Base-by-base conservation (phyloP, 2,329 filamentous ascomycete genomes). In the Catunica adiposa region DNA sequence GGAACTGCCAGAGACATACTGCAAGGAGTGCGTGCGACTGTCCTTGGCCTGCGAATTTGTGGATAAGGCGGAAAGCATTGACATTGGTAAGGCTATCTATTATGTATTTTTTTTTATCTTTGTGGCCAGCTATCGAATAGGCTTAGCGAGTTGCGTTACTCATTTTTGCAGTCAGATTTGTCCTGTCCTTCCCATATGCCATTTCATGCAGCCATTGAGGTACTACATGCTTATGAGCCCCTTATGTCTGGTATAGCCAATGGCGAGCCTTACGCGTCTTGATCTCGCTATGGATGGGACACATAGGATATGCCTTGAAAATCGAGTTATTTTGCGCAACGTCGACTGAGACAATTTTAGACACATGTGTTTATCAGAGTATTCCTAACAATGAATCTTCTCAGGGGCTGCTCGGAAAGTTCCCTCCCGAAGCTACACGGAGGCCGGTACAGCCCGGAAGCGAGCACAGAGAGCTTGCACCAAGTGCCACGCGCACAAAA, bases 401-500 rank as follows among this genome's bases (percentile, higher is more conserved):
- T 3, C 40, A 57, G 64, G 61, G 61, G 62, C 69, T 38, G 64
- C 67, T 2, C 64, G 70, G 57, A 70, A 68, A 29, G 68, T 64
- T 6, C 69, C 70, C 8, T 69, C 68, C 1, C 65, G 66, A 22
- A 69, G 66, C 54, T 67, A 68, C 55, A 72, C 70, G 14, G 69
- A 72, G 59, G 70, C 69, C 6, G 70, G 70, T 5, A 71, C 69
- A 4, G 53, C 67, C 29, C 64, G 70, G 23, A 71, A 70, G 56
- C 66, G 70, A 37, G 69, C 69, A 3, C 70, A 71, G 55, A 61
- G 68, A 52, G 69, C 70, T n/a, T 72, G 70, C 59, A 65, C 63
- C 23, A 64, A 70, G 53, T 72, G 70, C 31, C 69, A 71, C 59
- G 57, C 64, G 2, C 69, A 71, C 61, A 72, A 72, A 61, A 71